Conservation (phyloP, 2,329 filamentous ascomycete genomes). For the Ascochyta clinopodiicola region DNA sequence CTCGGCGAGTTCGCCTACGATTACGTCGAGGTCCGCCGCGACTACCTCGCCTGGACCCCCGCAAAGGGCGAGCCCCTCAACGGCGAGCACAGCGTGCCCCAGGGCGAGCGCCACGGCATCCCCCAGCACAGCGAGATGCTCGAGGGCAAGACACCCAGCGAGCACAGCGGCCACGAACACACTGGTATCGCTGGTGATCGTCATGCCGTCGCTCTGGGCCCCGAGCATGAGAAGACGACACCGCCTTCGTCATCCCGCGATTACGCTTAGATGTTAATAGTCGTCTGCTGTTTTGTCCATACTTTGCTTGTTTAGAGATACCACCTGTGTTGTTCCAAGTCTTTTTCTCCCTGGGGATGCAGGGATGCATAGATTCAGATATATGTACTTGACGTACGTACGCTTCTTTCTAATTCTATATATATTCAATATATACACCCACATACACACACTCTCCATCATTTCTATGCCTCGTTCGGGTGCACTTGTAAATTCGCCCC, state of each 20-base stretch:
- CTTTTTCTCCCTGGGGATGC: conserved; percentile 1
- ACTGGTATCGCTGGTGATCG: conserved; percentile 60
- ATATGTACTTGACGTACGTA: conserved; percentile 12
- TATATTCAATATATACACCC: too few relatives aligned
- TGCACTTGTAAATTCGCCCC: too few relatives aligned
- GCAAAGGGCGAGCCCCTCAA: conserved; percentile 69
- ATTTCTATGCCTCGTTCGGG: too few relatives aligned
- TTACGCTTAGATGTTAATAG: conserved; percentile 3
- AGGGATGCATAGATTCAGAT: conserved; percentile 2
- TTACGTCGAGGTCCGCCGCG: conserved; percentile 86
- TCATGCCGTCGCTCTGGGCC: conserved; percentile 56
- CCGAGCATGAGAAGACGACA: conserved; percentile 49
- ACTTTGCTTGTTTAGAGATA: conserved; percentile 19
- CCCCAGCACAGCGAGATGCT: conserved; percentile 72
- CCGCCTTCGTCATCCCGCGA: conserved; percentile 16
- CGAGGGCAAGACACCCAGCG: conserved; percentile 61
- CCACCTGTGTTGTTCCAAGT: conserved; percentile 15
- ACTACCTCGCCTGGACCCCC: conserved; percentile 88
- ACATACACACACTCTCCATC: too few relatives aligned
- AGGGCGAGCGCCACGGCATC: conserved; percentile 73
- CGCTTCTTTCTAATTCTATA: background rate
- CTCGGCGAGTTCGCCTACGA: conserved; percentile 91
- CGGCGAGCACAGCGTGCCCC: conserved; percentile 67
- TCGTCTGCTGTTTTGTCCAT: conserved; percentile 4
- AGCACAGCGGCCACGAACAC: conserved; percentile 53